Conservation (phyloP, 2,329 filamentous ascomycete species). For the Malbranchea cinnamomea region DNA sequence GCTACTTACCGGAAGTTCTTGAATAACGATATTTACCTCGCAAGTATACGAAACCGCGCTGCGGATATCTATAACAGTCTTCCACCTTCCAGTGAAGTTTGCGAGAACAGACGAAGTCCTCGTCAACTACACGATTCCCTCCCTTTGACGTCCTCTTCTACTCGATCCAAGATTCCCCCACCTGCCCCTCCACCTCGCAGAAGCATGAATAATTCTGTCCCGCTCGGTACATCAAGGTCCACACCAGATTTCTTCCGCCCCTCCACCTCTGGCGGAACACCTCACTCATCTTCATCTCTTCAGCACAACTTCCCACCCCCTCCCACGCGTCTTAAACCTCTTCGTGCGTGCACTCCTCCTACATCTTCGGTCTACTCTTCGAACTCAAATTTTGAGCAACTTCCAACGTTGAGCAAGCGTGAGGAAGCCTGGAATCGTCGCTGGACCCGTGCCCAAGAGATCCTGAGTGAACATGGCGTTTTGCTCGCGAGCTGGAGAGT, state of each 20-base stretch:
- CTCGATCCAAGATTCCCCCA: slow-evolving; percentile 14
- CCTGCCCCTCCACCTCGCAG: slow-evolving; percentile 12
- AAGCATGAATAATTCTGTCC: slow-evolving; percentile 10
- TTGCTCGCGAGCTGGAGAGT: slow-evolving; percentile 32
- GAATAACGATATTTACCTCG: slow-evolving; percentile 5
- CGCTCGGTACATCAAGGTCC: slow-evolving; percentile 2
- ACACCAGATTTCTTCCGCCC: slow-evolving; percentile 7
- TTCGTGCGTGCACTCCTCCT: slow-evolving; percentile 5
- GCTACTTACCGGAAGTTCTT: neutral
- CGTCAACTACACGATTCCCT: slow-evolving; percentile 13
- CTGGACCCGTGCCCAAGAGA: slow-evolving; percentile 31
- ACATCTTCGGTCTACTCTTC: no score
- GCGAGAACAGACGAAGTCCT: slow-evolving; percentile 15
- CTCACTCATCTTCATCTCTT: slow-evolving; percentile 8
- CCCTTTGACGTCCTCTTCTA: slow-evolving; percentile 8
- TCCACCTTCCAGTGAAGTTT: slow-evolving; percentile 9
- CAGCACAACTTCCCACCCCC: slow-evolving; percentile 19
- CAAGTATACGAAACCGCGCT: slow-evolving; percentile 9
- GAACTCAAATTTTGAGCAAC: no score
- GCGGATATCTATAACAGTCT: slow-evolving; percentile 11
- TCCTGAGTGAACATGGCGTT: slow-evolving; percentile 28
- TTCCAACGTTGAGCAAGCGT: slow-evolving; percentile 33
- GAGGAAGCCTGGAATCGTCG: slow-evolving; percentile 35
- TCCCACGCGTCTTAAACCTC: slow-evolving; percentile 12
- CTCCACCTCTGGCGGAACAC: slow-evolving; percentile 5